phyloP scores from a whole-genome alignment of 1,284 basidiomycete species.

The Melampsora americana region DNA sequence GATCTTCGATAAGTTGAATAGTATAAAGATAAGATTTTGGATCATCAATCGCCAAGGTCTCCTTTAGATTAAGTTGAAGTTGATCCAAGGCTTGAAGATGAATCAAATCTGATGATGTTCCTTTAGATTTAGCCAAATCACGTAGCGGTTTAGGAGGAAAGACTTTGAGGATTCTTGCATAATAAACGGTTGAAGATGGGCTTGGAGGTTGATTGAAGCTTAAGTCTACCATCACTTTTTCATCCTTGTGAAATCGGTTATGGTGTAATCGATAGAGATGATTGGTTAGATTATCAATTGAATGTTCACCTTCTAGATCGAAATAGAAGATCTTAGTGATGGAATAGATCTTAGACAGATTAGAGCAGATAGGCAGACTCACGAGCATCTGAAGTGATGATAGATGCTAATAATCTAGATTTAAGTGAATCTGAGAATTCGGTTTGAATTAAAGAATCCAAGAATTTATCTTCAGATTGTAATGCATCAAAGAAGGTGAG shows the following conservation, averaged over 20 bases:
- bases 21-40: slow-evolving; percentile 21
- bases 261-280: slow-evolving; percentile 20
- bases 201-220: slow-evolving; percentile 5
- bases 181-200: slow-evolving; percentile 10
- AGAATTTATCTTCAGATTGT: background rate
- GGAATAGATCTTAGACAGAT: too few species aligned
- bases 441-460: slow-evolving; percentile 16
- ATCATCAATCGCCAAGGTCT: slow-evolving; percentile 16
- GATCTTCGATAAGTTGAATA: slow-evolving; percentile 32
- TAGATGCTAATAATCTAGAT: background rate
- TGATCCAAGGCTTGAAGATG: slow-evolving; percentile 13
- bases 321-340: background rate
- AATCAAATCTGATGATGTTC: slow-evolving; percentile 11
- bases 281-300: slow-evolving; percentile 20
- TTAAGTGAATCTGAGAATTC: slow-evolving; percentile 26
- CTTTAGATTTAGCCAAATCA: slow-evolving; percentile 11
- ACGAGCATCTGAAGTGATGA: slow-evolving; percentile 6
- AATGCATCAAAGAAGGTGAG: too few species aligned
- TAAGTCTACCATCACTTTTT: slow-evolving; percentile 29
- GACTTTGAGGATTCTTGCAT: slow-evolving; percentile 16
- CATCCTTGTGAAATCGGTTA: slow-evolving; percentile 24
- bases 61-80: slow-evolving; percentile 3
- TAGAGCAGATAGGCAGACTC: too few species aligned
- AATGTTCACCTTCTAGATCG: slow-evolving; percentile 6
- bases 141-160: slow-evolving; percentile 27